Evolutionary conservation across 2,329 filamentous ascomycete species (phyloP), one percentile per base, ranked within the genome.

Genomic region (Fusarium bactridioides): DNA sequence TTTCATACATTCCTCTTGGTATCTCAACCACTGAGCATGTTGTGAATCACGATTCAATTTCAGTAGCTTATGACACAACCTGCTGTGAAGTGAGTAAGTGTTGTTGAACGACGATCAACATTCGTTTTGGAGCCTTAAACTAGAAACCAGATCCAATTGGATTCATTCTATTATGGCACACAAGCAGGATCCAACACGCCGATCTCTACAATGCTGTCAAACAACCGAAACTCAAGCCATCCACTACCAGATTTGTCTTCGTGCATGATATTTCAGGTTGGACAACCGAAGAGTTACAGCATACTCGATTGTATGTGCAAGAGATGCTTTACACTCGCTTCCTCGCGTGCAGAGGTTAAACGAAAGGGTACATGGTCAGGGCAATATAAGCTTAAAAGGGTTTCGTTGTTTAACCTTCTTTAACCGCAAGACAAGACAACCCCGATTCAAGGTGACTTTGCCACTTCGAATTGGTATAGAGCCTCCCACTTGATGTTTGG

Each of bases 351-450:
- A 16, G 44, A 47, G 21, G 45, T 45, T 58, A 60, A 63, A 61
- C 41, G 51, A 61, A 47, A 43, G 59, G 48, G 61, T 62, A 73
- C 64, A 65, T 57, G 44, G 70, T 66, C 69, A 50, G n/a, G 47
- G 47, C 10, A 56, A 77, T 73, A 77, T 77, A 77, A 77, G 75
- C 73, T 77, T 77, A 77, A 77, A 76, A 74, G 58, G 29, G 54
- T 51, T 50, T 54, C 70, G 48, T 47, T 51, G 44, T 59, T 64
- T 43, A 58, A 45, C 55, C 47, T 48, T 61, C 56, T 57, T 62
- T 35, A 41, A 61, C 31, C 48, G 51, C 43, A 64, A 71, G 64
- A 64, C 64, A 72, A 54, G 64, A 64, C 64, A 72, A 54, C 45
- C 37, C 58, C 38, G 50, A 71, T 68, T 66, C 68, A 71, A 61